phyloP scores from a whole-genome alignment of 2,329 filamentous ascomycete species.

The Botryosphaeria agaves region DNA sequence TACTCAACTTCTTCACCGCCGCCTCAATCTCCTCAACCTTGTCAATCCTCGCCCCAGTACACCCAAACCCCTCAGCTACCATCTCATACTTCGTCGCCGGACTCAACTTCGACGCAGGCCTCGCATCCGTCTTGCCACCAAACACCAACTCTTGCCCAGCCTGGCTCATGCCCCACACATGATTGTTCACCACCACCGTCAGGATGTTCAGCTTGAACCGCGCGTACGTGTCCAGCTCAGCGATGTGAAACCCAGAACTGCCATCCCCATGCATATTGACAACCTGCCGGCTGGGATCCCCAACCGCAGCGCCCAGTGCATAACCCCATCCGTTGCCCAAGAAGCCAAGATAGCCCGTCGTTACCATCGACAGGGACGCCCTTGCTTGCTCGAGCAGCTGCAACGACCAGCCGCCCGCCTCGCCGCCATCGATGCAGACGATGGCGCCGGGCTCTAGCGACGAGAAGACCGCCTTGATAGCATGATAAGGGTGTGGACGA shows the following conservation, averaged over 20 bases:
- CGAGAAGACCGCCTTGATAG: slow-evolving; percentile 19
- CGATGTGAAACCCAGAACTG: slow-evolving; percentile 26
- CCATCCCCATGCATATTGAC: slow-evolving; percentile 30
- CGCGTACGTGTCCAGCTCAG: slow-evolving; percentile 27
- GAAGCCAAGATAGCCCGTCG: slow-evolving; percentile 25
- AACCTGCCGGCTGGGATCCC: slow-evolving; percentile 19
- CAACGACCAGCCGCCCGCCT: slow-evolving; percentile 18
- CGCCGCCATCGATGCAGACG: slow-evolving; percentile 24
- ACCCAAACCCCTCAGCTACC: slow-evolving; percentile 24
- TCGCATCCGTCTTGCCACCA: slow-evolving; percentile 12
- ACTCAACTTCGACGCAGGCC: slow-evolving; percentile 15
- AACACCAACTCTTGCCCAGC: slow-evolving; percentile 28
- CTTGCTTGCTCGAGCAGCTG: slow-evolving; percentile 13
- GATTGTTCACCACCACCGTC: slow-evolving; percentile 27
- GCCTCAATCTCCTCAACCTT: slow-evolving; percentile 12
- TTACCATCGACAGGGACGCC: slow-evolving; percentile 11
- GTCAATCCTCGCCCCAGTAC: slow-evolving; percentile 11
- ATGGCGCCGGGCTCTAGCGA: slow-evolving; percentile 17
- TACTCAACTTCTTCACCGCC: slow-evolving; percentile 15
- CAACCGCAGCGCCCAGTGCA: slow-evolving; percentile 23
- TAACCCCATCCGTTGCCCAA: slow-evolving; percentile 31
- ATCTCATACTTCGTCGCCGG: slow-evolving; percentile 20
- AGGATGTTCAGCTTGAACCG: slow-evolving; percentile 22
- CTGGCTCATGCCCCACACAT: slow-evolving; percentile 26
- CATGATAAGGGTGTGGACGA: slow-evolving; percentile 25